Percentiles rank a stretch among this genome's conserved stretches.
Conservation (phyloP, 306 rosid genomes). For the Vigna angularis region DNA sequence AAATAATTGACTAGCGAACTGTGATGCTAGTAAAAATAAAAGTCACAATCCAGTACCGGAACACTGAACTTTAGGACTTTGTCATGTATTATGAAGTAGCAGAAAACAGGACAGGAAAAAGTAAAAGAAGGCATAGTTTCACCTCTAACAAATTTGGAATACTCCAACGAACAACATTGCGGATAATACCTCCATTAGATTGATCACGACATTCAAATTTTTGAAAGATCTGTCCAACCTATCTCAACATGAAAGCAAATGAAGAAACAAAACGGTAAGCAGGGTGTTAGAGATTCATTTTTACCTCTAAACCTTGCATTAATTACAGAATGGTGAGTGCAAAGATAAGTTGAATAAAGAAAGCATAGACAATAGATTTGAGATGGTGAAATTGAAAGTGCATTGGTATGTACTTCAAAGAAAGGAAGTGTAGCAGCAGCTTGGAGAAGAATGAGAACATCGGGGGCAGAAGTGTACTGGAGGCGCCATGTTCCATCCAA, state of each 20-base stretch:
- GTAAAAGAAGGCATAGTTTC: conserved; percentile 35
- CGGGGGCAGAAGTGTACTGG: conserved; percentile 90
- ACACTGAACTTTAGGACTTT: conserved; percentile 13
- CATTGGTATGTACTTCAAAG: conserved; percentile 66
- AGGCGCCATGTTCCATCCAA: conserved; percentile 96
- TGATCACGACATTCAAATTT: conserved; percentile 81
- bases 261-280: conserved; percentile 1
- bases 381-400: background rate
- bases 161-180: conserved; percentile 92
- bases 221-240: conserved; percentile 96
- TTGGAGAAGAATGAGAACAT: conserved; percentile 85
- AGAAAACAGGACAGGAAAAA: conserved; percentile 23
- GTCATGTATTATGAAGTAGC: background rate
- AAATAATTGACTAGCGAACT: conserved; percentile 1
- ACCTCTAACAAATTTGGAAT: conserved; percentile 87
- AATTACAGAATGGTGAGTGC: background rate
- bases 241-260: conserved; percentile 35
- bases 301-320: background rate
- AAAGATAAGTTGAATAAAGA: background rate
- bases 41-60: conserved; percentile 3
- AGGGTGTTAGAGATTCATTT: background rate
- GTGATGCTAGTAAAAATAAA: conserved; percentile 13
- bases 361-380: background rate
- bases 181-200: conserved; percentile 65
- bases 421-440: conserved; percentile 89